Base-by-base conservation (phyloP, 441 rosid genomes). In the Jatropha podagrica region DNA sequence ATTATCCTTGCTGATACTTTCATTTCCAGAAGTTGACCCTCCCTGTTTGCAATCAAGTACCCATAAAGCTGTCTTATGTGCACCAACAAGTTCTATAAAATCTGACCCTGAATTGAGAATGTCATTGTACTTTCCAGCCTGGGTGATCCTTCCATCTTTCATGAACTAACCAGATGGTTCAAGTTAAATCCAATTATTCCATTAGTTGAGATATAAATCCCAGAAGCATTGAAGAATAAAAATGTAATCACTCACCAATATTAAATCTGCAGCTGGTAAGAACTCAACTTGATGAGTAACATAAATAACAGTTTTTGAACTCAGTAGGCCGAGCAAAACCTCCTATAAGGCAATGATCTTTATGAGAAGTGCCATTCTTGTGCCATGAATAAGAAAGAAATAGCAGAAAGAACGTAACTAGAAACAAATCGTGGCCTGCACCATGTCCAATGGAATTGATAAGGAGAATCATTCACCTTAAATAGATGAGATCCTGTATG, bases 401-500 rank as follows among this genome's bases (percentile, higher is more conserved):
- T 13, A 6, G 10, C 58, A 14, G 2, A 17, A 12, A 65, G 32
- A 7, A 18, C n/a, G 3, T 44, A 26, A 20, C 6, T 15, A n/a
- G 13, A 46, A 15, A 12, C 12, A 66, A 32, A 17, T 15, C 0
- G 11, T 5, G 32, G 26, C 26, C 32, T 64, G 18, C 52, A 55
- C 1, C 20, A 17, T 42, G 41, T 27, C 14, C 42, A 12, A 60
- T 23, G 8, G 15, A 27, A 27, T 27, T 27, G 32, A 2, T 27
- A 27, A 27, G 32, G 32, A 27, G 32, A 27, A 27, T 27, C 32
- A 27, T 27, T 27, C 32, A 27, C 32, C 32, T 27, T 27, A 51
- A 90, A 90, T 61, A 94, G 82, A 81, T 90, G 94, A 74, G 98
- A 91, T 58, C 96, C 97, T 20, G 97, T 94, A 77, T 91, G 98